A percentile compares a stretch with the other conserved stretches of the same genome.
Evolutionary conservation across 2,329 filamentous ascomycete species (phyloP).

Genomic region (Trichoderma polysporum): DNA sequence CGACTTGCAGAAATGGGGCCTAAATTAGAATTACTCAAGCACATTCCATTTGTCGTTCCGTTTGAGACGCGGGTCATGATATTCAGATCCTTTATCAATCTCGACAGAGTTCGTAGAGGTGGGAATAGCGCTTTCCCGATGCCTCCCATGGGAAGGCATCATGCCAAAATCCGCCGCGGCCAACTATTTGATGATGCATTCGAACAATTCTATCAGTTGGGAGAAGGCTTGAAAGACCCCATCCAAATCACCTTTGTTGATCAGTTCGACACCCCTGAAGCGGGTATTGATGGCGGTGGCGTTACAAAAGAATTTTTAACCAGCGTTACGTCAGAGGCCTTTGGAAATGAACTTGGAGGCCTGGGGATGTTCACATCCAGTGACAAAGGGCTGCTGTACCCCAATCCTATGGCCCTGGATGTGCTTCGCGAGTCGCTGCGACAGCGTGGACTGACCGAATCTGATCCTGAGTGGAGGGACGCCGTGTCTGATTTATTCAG

Average conservation of each 20-base stretch:
- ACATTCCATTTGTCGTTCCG: slow-evolving; percentile 96
- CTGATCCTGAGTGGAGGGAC: slow-evolving; percentile 56
- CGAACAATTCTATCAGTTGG: slow-evolving; percentile 75
- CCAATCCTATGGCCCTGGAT: slow-evolving; percentile 77
- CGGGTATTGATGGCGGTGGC: slow-evolving; percentile 93
- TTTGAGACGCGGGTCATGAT: slow-evolving; percentile 90
- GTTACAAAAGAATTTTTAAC: slow-evolving; percentile 97
- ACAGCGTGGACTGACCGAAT: slow-evolving; percentile 50
- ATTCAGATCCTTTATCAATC: slow-evolving; percentile 85
- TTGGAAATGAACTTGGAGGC: slow-evolving; percentile 52
- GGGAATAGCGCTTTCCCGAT: slow-evolving; percentile 23
- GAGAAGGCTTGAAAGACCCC: slow-evolving; percentile 84
- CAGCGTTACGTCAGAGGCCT: slow-evolving; percentile 82
- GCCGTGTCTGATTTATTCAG: slow-evolving; percentile 62
- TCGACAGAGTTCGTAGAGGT: slow-evolving; percentile 53
- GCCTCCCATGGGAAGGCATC: slow-evolving; percentile 57
- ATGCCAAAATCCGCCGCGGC: slow-evolving; percentile 76
- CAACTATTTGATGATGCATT: slow-evolving; percentile 84
- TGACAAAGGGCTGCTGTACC: slow-evolving; percentile 81
- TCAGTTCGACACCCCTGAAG: slow-evolving; percentile 80
- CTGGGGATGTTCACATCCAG: slow-evolving; percentile 75
- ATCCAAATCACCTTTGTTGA: slow-evolving; percentile 98
- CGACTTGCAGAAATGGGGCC: slow-evolving; percentile 78
- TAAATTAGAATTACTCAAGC: slow-evolving; percentile 83
- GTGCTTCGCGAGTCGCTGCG: slow-evolving; percentile 61